A percentile compares a stretch with the other conserved stretches of the same genome.
These are phyloP conservation scores for Penicillium antarcticum DNA, from an alignment of 495 filamentous ascomycete species.

Conservation along the genomic window DNA sequence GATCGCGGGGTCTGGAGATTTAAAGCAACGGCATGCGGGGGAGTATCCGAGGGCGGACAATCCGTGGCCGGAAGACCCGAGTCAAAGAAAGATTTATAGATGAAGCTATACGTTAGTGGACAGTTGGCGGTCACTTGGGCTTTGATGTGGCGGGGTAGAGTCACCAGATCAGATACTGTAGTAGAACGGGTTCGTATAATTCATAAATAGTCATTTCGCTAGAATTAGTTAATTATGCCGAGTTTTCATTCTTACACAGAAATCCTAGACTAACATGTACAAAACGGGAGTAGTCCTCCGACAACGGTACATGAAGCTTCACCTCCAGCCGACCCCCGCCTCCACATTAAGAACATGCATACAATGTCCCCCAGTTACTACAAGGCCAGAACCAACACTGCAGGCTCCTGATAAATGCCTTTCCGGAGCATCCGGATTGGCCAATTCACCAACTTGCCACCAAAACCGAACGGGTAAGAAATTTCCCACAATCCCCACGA, in stretches of 20 bases:
- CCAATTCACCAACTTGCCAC: constrained; percentile 1
- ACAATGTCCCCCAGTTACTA: not conserved
- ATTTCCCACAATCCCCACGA: constrained; percentile 25
- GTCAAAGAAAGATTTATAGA: not conserved
- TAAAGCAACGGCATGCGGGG: constrained; percentile 18
- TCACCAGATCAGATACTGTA: too few species aligned
- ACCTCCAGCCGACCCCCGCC: not conserved
- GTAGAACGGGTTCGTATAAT: too few species aligned
- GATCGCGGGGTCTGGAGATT: not conserved
- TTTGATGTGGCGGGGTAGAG: too few species aligned
- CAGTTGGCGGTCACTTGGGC: too few species aligned
- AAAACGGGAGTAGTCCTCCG: too few species aligned
- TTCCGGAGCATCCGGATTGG: constrained; percentile 17
- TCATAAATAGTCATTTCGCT: too few species aligned
- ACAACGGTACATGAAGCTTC: too few species aligned
- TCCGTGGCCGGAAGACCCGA: constrained; percentile 21
- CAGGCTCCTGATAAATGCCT: constrained; percentile 8
- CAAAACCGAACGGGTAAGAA: constrained; percentile 14
- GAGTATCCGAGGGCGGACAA: constrained; percentile 14
- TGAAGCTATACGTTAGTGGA: too few species aligned
- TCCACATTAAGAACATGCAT: not conserved
- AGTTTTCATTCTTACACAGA: too few species aligned
- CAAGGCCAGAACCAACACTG: not conserved
- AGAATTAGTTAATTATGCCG: too few species aligned
- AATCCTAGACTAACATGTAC: too few species aligned